Evolutionary conservation across 2,329 filamentous ascomycete species (phyloP), one percentile per base, ranked within the genome.

Genomic region (Colletotrichum karsti): DNA sequence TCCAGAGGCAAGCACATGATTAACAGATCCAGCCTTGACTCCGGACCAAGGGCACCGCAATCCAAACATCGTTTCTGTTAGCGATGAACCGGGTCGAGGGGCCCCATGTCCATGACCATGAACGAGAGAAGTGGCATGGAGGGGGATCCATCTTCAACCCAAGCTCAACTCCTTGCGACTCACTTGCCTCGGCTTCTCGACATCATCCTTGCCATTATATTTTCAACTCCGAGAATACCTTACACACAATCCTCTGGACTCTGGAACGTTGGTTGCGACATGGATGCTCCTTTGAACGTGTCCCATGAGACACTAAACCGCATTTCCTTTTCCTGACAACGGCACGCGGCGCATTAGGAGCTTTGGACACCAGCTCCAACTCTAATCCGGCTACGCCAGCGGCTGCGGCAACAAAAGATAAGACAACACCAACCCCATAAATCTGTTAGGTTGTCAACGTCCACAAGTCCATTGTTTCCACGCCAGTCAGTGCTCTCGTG

Each of bases 291-390:
- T 44, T 37, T 24, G 22, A 30, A 67, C 44, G 22, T 57, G 35
- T 46, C 41, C 57, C 57, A 58, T 35, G 44, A 63, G 41, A 42
- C 35, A 56, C 35, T 28, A 48, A 46, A 42, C 30, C 55, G 41
- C 33, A 20, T 28, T 35, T 10, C 28, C 51, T 15, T 35, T 53
- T 53, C 50, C 44, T 54, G 39, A 33, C 48, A 65, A 60, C 55
- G 62, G 54, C 20, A 48, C 39, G 30, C 13, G 15, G 9, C 30
- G 62, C 62, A 50, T 56, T 54, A 24, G 63, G 63, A 66, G 64
- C 60, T 67, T 64, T 67, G 64, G 60, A 39, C 64, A 67, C 64
- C 64, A 30, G 64, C 59, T 67, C 60, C 53, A 67, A 67, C 64
- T 64, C 60, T 67, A 67, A 57, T 64, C 39, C 13, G 44, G 57